Conservation (phyloP, 2,329 filamentous ascomycete species). For the Fusarium albidum region DNA sequence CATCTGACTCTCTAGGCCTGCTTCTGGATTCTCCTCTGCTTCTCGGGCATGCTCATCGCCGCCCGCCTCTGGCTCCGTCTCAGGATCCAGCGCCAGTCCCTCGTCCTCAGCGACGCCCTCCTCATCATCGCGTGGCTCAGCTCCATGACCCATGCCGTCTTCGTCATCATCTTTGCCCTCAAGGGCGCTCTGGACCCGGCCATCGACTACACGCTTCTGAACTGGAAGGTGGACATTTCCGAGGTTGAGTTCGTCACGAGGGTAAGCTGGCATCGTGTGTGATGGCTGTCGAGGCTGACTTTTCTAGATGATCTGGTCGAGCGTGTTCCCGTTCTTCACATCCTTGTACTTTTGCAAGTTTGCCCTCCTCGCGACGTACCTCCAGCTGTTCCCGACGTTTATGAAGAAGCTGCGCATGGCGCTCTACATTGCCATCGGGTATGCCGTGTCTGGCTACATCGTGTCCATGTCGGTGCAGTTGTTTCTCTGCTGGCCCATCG, state of each 20-base stretch:
- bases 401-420: not conserved
- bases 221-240: not conserved
- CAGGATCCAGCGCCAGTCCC: not conserved
- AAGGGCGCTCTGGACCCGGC: not conserved
- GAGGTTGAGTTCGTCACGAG: not conserved
- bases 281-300: too few species aligned
- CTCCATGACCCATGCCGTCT: not conserved
- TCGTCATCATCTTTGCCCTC: not conserved
- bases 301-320: not conserved
- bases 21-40: too few species aligned
- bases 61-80: not conserved
- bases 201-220: not conserved
- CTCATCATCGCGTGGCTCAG: not conserved
- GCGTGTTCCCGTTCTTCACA: conserved; percentile 3
- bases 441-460: not conserved
- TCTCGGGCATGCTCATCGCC: too few species aligned
- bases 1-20: too few species aligned
- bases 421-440: not conserved
- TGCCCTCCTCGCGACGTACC: not conserved
- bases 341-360: conserved; percentile 2
- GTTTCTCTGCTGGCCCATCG: not conserved
- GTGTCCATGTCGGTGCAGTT: not conserved
- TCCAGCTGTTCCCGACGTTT: not conserved
- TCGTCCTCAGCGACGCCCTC: not conserved
- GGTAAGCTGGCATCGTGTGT: too few species aligned